Conservation (phyloP, 2,329 filamentous ascomycete species). For the Epichloe brachyelytri region DNA sequence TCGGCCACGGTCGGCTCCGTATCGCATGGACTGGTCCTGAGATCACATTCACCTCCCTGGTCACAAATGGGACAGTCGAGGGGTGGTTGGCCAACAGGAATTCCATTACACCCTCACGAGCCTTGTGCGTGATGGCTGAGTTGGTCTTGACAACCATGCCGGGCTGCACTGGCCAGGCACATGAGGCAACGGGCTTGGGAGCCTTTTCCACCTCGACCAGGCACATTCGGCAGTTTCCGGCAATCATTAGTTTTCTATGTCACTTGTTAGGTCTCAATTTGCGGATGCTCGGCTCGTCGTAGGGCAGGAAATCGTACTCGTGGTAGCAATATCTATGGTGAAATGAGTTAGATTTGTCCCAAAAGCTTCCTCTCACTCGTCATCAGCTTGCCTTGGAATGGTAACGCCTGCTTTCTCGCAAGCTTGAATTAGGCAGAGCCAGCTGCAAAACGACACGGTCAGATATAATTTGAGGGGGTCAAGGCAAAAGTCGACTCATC, state of each 20-base stretch:
- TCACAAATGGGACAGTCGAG: slow-evolving; percentile 97
- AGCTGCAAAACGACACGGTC: slow-evolving; percentile 43
- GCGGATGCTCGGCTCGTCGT: slow-evolving; percentile 15
- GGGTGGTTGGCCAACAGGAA: slow-evolving; percentile 91
- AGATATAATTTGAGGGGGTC: slow-evolving; percentile 13
- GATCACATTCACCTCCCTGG: slow-evolving; percentile 96
- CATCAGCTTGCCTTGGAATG: slow-evolving; percentile 55
- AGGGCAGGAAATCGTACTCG: slow-evolving; percentile 50
- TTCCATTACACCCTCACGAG: slow-evolving; percentile 97
- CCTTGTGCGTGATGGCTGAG: slow-evolving; percentile 92
- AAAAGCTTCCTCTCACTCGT: neutral
- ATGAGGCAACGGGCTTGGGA: slow-evolving; percentile 95
- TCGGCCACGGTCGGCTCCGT: slow-evolving; percentile 86
- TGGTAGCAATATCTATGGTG: slow-evolving; percentile 85
- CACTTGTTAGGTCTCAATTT: slow-evolving; percentile 25
- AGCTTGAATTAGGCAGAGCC: slow-evolving; percentile 96
- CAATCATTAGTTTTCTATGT: slow-evolving; percentile 87
- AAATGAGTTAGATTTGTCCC: slow-evolving; percentile 1
- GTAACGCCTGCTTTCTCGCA: slow-evolving; percentile 94
- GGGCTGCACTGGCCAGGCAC: slow-evolving; percentile 95
- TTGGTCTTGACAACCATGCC: slow-evolving; percentile 99
- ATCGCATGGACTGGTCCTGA: slow-evolving; percentile 99
- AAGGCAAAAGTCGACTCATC: neutral
- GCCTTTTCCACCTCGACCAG: slow-evolving; percentile 94
- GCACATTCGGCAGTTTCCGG: slow-evolving; percentile 99